These are phyloP conservation scores for Skeletonema potamos DNA, from an alignment of 108 stramenopile genomes.

Conservation along the genomic window DNA sequence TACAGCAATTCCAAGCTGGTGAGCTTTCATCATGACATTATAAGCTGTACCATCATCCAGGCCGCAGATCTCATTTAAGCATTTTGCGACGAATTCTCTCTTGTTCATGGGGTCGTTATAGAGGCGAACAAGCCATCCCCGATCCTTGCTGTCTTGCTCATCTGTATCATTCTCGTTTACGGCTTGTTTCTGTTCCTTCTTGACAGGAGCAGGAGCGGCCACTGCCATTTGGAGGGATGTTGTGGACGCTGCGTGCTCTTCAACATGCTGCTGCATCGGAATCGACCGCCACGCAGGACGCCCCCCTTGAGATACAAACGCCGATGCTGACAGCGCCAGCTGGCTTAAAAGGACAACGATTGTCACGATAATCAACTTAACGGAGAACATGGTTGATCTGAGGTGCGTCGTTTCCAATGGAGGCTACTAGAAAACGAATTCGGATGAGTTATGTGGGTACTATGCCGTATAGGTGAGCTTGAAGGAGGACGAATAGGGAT, in stretches of 20 bases:
- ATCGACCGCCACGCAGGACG: not conserved
- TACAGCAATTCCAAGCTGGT: constrained; percentile 60
- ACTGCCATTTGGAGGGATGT: not conserved
- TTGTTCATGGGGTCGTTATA: constrained; percentile 82
- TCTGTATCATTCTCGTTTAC: constrained; percentile 5
- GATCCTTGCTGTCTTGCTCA: constrained; percentile 14
- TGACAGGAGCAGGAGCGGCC: constrained; percentile 3
- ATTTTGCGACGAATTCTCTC: constrained; percentile 71
- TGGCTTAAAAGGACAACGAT: not conserved
- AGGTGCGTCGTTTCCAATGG: not conserved
- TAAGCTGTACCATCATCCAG: constrained; percentile 57
- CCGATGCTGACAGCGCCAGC: not conserved
- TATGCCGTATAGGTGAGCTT: too few species aligned
- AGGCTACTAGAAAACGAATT: not conserved
- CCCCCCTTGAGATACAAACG: not conserved
- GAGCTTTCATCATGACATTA: constrained; percentile 79
- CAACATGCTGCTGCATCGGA: not conserved
- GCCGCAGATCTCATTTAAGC: constrained; percentile 56
- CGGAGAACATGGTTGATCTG: not conserved
- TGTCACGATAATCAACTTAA: not conserved
- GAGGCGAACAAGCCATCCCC: constrained; percentile 62
- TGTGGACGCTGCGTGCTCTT: not conserved
- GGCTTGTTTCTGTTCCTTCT: constrained; percentile 7
- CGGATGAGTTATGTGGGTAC: not conserved
- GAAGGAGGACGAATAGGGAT: too few species aligned